Evolutionary conservation across 1,139 yeast genomes (phyloP), one percentile per base, ranked within the genome.

Genomic region (Candida buenavistaensis): DNA sequence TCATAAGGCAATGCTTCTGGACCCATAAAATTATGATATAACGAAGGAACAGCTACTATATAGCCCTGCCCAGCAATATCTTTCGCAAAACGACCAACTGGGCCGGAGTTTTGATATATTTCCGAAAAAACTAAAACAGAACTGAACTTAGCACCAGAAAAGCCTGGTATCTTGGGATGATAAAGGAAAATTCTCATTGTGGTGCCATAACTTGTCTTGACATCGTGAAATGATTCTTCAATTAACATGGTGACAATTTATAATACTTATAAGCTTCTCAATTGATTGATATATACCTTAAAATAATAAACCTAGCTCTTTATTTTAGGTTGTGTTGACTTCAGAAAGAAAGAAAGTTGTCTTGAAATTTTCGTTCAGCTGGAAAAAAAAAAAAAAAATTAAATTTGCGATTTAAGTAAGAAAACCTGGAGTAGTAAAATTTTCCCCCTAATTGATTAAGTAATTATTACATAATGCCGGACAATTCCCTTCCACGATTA

Each of bases 21-120:
- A 20, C 70, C 65, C 47, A 67, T 81, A 51, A 79, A 85, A 55
- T 85, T 83, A 59, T 85, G 95, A 59, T 84, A 85, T 30, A 82
- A 79, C 2, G 88, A 80, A 1, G 95, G 95, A 24, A 84, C 81
- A 2, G 81, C 86, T 20, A 79, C 90, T 35, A 85, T 79, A 54
- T 74, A 85, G 0, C 95, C 95, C 49, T 82, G 83, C 13, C 88
- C 81, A 3, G 92, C 92, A 48, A 85, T 84, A 48, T 75, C 82
- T 48, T 80, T 80, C 26, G 88, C 92, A 52, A 84, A 80, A 41
- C 95, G 65, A 5, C 84, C 64, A 11, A 85, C 95, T 3, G 95
- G 94, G 0, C 85, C 85, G 9, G 82, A 80, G 16, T 81, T 90
- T 57, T 85, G 95, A 56, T 85, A 85, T 45, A 85, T 85, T 55